Percentiles rank a stretch among this genome's conserved stretches.
These are phyloP conservation scores for Allomyces macrogynus DNA, from an alignment of 192 early-diverging fungal species.

Conservation along the genomic window DNA sequence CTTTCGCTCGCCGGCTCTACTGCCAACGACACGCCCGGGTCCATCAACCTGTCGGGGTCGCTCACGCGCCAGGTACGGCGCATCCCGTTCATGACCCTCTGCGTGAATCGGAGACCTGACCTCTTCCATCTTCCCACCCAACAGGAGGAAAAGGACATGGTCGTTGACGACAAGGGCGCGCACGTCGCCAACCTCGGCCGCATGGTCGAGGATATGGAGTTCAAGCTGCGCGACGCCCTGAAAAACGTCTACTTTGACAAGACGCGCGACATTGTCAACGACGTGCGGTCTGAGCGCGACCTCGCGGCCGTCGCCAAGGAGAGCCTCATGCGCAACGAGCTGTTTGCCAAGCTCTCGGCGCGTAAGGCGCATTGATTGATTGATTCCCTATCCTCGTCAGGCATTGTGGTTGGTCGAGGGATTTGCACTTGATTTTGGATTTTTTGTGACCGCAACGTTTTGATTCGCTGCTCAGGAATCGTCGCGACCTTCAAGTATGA, in stretches of 20 bases:
- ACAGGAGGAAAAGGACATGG: conserved; percentile 53
- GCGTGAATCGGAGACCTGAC: not conserved
- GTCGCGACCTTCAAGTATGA: too few species aligned
- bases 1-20: conserved; percentile 50
- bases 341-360: conserved; percentile 48
- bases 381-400: too few species aligned
- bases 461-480: too few species aligned
- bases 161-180: conserved; percentile 44
- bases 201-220: conserved; percentile 96
- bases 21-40: conserved; percentile 29
- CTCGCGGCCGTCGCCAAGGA: conserved; percentile 55
- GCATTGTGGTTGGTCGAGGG: too few species aligned
- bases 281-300: conserved; percentile 58
- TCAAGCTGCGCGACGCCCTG: conserved; percentile 84
- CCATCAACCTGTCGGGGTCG: conserved; percentile 69
- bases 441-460: too few species aligned
- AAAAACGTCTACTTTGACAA: conserved; percentile 96
- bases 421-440: too few species aligned
- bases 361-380: conserved; percentile 7
- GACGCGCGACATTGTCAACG: conserved; percentile 90
- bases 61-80: conserved; percentile 67
- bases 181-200: conserved; percentile 89
- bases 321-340: conserved; percentile 55
- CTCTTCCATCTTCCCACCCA: not conserved
- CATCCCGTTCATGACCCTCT: not conserved